Evolutionary conservation across 768 basidiomycete species (phyloP).

Genomic region (Collybia mongolica): DNA sequence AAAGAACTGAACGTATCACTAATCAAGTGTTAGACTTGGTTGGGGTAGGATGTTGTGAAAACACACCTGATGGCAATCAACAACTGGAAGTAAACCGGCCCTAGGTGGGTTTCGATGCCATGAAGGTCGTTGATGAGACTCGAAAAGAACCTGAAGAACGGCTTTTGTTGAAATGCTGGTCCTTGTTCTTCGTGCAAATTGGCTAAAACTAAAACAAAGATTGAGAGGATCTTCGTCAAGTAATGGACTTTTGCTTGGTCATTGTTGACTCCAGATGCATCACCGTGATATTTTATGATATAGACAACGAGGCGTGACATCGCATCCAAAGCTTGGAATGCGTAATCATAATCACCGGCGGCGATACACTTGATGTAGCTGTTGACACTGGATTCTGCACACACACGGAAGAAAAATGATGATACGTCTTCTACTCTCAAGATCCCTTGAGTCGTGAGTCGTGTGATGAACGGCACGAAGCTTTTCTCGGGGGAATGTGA

Average conservation of each 20-base stretch:
- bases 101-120: constrained; percentile 80
- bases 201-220: constrained; percentile 93
- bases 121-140: constrained; percentile 92
- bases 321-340: constrained; percentile 94
- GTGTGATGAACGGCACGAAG: constrained; percentile 96
- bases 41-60: constrained; percentile 1
- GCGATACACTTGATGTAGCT: constrained; percentile 78
- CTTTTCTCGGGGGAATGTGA: constrained; percentile 90
- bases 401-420: constrained; percentile 97
- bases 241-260: constrained; percentile 97
- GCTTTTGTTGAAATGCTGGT: constrained; percentile 89
- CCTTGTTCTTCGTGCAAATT: constrained; percentile 95
- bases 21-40: constrained; percentile 14
- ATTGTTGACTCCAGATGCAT: constrained; percentile 88
- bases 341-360: constrained; percentile 68
- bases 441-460: constrained; percentile 94
- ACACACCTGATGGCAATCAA: constrained; percentile 83
- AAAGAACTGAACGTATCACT: constrained; percentile 96
- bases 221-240: constrained; percentile 94
- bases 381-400: constrained; percentile 91
- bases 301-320: constrained; percentile 94
- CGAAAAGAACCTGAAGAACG: constrained; percentile 98
- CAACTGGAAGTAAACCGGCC: constrained; percentile 86
- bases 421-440: constrained; percentile 95
- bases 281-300: constrained; percentile 99